These are phyloP conservation scores for Penicillium argentinense DNA, from an alignment of 495 filamentous ascomycete genomes.

Conservation along the genomic window DNA sequence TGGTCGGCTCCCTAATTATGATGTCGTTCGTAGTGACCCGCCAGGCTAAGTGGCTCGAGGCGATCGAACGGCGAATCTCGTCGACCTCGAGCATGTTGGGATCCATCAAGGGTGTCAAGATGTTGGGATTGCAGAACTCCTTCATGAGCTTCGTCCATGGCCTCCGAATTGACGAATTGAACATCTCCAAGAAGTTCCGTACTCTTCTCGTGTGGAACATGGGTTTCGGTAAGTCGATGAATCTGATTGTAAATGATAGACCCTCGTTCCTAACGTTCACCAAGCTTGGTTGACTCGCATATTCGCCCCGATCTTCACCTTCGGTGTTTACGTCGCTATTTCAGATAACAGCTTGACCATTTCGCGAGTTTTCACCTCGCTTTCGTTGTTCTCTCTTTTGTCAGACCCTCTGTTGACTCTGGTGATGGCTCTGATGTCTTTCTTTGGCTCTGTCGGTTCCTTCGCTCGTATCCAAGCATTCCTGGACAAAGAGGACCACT, in stretches of 20 bases:
- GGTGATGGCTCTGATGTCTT: slow-evolving; percentile 55
- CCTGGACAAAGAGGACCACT: slow-evolving; percentile 44
- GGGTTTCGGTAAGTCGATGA: slow-evolving; percentile 39
- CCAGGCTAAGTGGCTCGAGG: slow-evolving; percentile 28
- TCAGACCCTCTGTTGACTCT: slow-evolving; percentile 53
- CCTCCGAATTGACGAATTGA: slow-evolving; percentile 56
- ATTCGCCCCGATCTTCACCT: slow-evolving; percentile 53
- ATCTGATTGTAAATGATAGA: background rate
- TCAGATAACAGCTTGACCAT: slow-evolving; percentile 51
- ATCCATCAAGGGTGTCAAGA: slow-evolving; percentile 63
- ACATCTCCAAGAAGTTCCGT: slow-evolving; percentile 55
- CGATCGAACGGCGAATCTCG: slow-evolving; percentile 51
- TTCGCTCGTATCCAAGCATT: slow-evolving; percentile 61
- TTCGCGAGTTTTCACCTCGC: slow-evolving; percentile 55
- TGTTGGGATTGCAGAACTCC: slow-evolving; percentile 52
- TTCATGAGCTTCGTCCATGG: slow-evolving; percentile 44
- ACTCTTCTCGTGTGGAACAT: slow-evolving; percentile 55
- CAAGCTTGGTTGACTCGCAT: slow-evolving; percentile 52
- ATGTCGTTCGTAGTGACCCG: slow-evolving; percentile 29
- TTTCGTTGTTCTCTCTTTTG: slow-evolving; percentile 61
- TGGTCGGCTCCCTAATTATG: slow-evolving; percentile 36
- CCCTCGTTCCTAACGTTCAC: background rate
- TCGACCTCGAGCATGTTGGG: slow-evolving; percentile 55
- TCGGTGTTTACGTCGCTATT: slow-evolving; percentile 49
- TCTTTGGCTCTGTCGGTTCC: slow-evolving; percentile 56